Percentiles rank a stretch among this genome's conserved stretches.
Conservation (phyloP, 1,284 basidiomycete genomes). For the Puccinia triticina region DNA sequence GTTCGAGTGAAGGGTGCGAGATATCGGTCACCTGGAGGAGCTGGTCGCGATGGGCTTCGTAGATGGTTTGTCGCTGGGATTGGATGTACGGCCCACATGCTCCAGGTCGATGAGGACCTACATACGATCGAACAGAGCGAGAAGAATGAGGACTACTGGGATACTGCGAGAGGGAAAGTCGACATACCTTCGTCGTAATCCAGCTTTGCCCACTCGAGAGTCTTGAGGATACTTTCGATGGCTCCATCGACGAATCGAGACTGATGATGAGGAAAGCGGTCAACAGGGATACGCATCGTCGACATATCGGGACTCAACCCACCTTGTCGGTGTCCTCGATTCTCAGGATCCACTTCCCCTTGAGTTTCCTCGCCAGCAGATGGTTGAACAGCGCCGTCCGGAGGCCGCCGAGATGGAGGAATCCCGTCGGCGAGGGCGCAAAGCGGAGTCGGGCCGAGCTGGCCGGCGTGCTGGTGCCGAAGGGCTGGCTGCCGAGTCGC, state of each 20-base stretch:
- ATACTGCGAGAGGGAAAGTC: slow-evolving; percentile 58
- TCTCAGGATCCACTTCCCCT: slow-evolving; percentile 84
- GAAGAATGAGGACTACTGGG: slow-evolving; percentile 5
- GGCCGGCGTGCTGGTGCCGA: slow-evolving; percentile 4
- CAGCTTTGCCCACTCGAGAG: slow-evolving; percentile 88
- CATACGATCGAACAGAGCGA: background rate
- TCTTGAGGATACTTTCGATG: slow-evolving; percentile 75
- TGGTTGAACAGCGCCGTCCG: slow-evolving; percentile 94
- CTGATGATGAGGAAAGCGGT: slow-evolving; percentile 62
- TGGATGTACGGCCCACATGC: slow-evolving; percentile 61
- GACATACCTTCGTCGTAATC: slow-evolving; percentile 81
- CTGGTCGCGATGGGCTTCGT: slow-evolving; percentile 72
- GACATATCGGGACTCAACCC: slow-evolving; percentile 55
- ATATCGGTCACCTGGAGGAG: slow-evolving; percentile 70
- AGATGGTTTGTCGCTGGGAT: slow-evolving; percentile 86
- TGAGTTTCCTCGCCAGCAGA: slow-evolving; percentile 76
- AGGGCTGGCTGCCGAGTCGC: background rate
- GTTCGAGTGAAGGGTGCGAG: background rate
- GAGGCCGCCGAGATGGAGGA: slow-evolving; percentile 91
- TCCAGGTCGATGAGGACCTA: slow-evolving; percentile 51
- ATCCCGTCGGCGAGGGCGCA: slow-evolving; percentile 94
- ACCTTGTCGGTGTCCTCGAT: slow-evolving; percentile 95
- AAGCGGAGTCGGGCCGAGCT: slow-evolving; percentile 71
- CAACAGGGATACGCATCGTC: background rate
- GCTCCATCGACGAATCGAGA: slow-evolving; percentile 78